phyloP scores from a whole-genome alignment of 2,329 filamentous ascomycete genomes.

The Stagonosporopsis tanaceti region DNA sequence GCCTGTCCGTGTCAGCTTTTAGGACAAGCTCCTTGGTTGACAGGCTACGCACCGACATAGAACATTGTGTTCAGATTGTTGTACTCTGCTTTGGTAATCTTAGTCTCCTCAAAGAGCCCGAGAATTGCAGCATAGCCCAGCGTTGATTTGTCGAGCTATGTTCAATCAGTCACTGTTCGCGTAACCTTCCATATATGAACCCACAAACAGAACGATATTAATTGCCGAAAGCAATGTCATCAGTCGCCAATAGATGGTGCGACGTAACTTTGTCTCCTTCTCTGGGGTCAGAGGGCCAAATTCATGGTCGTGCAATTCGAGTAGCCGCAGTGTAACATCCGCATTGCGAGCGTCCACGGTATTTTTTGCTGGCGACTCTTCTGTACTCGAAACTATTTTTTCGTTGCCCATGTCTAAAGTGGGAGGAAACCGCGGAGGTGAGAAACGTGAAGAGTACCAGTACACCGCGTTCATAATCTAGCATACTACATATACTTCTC shows the following conservation, averaged over 20 bases:
- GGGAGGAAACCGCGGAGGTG: background rate
- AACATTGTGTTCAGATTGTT: conserved; percentile 11
- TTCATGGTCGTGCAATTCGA: conserved; percentile 2
- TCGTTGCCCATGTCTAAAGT: background rate
- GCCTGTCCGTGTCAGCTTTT: background rate
- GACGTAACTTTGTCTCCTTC: conserved; percentile 1
- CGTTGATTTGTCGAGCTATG: conserved; percentile 4
- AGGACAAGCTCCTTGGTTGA: background rate
- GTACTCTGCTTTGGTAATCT: conserved; percentile 3
- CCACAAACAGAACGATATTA: background rate
- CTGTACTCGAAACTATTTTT: background rate
- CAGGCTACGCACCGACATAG: background rate
- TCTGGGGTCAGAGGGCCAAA: conserved; percentile 1
- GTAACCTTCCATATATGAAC: background rate
- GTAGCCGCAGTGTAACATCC: conserved; percentile 1
- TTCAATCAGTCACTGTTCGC: background rate
- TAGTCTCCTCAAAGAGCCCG: conserved; percentile 3
- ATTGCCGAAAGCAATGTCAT: background rate
- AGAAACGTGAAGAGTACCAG: no score
- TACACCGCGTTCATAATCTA: no score
- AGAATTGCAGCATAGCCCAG: conserved; percentile 5
- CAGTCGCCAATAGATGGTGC: conserved; percentile 1
- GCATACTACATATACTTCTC: background rate
- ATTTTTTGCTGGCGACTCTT: background rate
- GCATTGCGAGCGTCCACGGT: conserved; percentile 4